Evolutionary conservation across 2,329 filamentous ascomycete species (phyloP), one percentile per base, ranked within the genome.

Genomic region (Cyphellophora attinorum): DNA sequence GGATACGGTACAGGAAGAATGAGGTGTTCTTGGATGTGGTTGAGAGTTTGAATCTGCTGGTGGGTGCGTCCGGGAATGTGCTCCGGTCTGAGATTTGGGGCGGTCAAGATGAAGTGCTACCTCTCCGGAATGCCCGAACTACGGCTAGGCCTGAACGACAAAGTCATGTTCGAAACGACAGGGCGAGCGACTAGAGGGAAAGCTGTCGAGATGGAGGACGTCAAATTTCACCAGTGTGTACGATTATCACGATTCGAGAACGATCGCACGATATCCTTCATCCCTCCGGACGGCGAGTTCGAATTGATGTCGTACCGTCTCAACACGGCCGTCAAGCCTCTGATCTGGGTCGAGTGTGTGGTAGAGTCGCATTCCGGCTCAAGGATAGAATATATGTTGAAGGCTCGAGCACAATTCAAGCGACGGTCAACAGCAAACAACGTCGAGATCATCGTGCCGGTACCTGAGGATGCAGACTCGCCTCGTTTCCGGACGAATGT

Each of bases 41-140:
- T 51, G 91, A 98, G 64, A 93, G 84, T 31, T 76, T 98, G 53
- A 98, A 98, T 62, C 76, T 98, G 21, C 76, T 98, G 13, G 91
- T 98, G 13, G 93, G 85, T 35, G 77, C 88, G 36, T 93, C 85
- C 51, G 91, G 91, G 59, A 96, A 94, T 56, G 91, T 98, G 4
- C 68, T 98, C 41, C 81, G 91, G 15, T 94, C 86, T 5, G 91
- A 98, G 65, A 98, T 98, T 51, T 15, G 91, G 91, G 36, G 88
- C 91, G 28, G 80, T 98, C 60, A 98, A 98, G 68, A 95, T 98
- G 91, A 98, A 98, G 65, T 98, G 91, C 64, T 98, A 98, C 57
- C 72, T 98, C 11, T 94, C 85, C 30, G 91, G 91, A 39, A 98
- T 98, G 91, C 91, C 91, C 8, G 91, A 98, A 64, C 64, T 98